Conservation (phyloP, 345 rosid genomes). For the Toxicodendron radicans region DNA sequence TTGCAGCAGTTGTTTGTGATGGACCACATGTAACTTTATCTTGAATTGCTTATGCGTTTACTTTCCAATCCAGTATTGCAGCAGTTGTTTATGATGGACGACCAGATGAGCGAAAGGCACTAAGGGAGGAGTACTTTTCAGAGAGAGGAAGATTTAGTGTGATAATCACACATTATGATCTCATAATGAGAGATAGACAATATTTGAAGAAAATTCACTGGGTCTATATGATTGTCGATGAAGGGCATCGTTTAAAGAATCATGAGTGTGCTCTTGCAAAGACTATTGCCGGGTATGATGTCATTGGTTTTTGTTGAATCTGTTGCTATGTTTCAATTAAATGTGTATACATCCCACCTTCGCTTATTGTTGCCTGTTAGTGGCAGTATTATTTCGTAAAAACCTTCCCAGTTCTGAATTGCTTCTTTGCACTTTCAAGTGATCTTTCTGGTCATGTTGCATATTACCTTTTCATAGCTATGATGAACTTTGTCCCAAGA, state of each 20-base stretch:
- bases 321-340: neutral
- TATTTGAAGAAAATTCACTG: conserved; percentile 92
- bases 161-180: conserved; percentile 93
- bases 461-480: neutral
- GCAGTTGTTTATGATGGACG: conserved; percentile 98
- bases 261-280: conserved; percentile 89
- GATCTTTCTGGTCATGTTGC: neutral
- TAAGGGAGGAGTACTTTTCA: conserved; percentile 66
- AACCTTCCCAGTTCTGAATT: neutral
- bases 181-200: conserved; percentile 95
- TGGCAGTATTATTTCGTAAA: neutral
- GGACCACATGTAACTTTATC: conserved; percentile 48
- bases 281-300: conserved; percentile 76
- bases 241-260: conserved; percentile 98
- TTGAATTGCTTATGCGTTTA: conserved; percentile 25
- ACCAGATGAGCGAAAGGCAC: conserved; percentile 85
- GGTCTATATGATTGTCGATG: conserved; percentile 95
- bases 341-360: neutral
- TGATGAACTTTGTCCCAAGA: conserved; percentile 4
- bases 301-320: neutral
- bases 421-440: neutral
- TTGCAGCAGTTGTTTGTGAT: conserved; percentile 86
- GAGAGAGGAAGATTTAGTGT: conserved; percentile 74
- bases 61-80: conserved; percentile 59
- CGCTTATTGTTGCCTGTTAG: neutral